Evolutionary conservation across 495 filamentous ascomycete genomes (phyloP).

Genomic region (Saxophila tyrrhenica): DNA sequence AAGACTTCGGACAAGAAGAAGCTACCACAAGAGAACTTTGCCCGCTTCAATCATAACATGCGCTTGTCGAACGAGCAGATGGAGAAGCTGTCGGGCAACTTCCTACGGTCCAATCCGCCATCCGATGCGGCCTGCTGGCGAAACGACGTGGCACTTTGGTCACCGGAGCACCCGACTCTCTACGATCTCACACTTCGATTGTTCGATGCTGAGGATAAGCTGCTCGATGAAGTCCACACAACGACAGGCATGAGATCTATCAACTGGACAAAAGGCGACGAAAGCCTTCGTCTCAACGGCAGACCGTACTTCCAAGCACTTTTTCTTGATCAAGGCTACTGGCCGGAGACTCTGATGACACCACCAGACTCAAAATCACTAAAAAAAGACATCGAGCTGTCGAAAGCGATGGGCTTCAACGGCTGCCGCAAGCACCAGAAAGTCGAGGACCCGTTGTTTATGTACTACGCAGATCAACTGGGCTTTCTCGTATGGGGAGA

Average conservation of each 20-base stretch:
- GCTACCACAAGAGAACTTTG: constrained; percentile 14
- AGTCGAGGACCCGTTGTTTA: constrained; percentile 27
- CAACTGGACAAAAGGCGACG: constrained; percentile 17
- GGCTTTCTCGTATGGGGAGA: constrained; percentile 29
- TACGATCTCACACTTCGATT: constrained; percentile 21
- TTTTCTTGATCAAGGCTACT: constrained; percentile 24
- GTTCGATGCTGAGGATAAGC: constrained; percentile 3
- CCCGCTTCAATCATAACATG: constrained; percentile 13
- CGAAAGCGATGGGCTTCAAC: constrained; percentile 23
- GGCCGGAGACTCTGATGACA: constrained; percentile 22
- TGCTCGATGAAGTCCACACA: constrained; percentile 21
- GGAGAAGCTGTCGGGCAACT: constrained; percentile 6
- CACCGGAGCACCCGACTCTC: constrained; percentile 20
- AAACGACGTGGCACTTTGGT: constrained; percentile 19
- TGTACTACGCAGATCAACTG: constrained; percentile 28
- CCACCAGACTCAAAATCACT: constrained; percentile 16
- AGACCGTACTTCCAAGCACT: constrained; percentile 22
- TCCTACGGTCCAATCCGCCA: constrained; percentile 3
- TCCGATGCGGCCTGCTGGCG: constrained; percentile 13
- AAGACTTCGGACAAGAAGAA: constrained; percentile 4
- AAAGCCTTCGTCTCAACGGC: constrained; percentile 18
- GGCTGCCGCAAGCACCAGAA: constrained; percentile 26
- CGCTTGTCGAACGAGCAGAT: constrained; percentile 12
- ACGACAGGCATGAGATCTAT: constrained; percentile 23
- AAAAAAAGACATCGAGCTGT: constrained; percentile 17